Evolutionary conservation across 768 basidiomycete genomes (phyloP).

Genomic region (Mycena albidolilacea): DNA sequence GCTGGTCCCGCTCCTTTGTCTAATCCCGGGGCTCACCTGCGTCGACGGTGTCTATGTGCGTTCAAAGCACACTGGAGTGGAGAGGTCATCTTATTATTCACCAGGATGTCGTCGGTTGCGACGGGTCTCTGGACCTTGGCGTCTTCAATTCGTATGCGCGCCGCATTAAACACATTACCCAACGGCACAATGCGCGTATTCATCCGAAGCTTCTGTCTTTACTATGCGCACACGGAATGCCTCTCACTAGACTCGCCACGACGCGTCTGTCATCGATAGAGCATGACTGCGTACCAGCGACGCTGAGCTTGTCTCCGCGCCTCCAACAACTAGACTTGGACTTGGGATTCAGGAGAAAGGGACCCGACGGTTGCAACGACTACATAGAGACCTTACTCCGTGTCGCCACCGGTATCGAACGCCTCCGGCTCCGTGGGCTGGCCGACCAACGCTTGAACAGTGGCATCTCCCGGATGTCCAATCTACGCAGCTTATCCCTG

Average conservation of each 20-base stretch:
- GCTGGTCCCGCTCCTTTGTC: conserved; percentile 56
- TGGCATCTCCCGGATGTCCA: conserved; percentile 50
- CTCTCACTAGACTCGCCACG: conserved; percentile 49
- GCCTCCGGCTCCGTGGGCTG: conserved; percentile 57
- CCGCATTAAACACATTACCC: conserved; percentile 55
- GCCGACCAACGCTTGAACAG: conserved; percentile 48
- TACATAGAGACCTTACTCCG: conserved; percentile 49
- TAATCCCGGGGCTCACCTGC: conserved; percentile 51
- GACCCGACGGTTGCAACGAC: conserved; percentile 40
- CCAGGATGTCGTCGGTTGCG: neutral
- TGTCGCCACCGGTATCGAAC: conserved; percentile 50
- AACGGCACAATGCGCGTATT: conserved; percentile 46
- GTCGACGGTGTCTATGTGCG: conserved; percentile 54
- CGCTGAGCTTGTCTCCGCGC: conserved; percentile 52
- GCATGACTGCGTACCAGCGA: conserved; percentile 43
- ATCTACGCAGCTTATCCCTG: conserved; percentile 55
- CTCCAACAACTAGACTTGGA: conserved; percentile 57
- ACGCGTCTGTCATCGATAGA: conserved; percentile 49
- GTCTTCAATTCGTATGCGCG: conserved; percentile 52
- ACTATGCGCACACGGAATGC: conserved; percentile 33
- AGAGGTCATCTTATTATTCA: neutral
- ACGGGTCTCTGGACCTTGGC: conserved; percentile 41
- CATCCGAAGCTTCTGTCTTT: conserved; percentile 44
- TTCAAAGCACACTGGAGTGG: neutral
- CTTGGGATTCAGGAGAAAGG: conserved; percentile 53